Base-by-base conservation (phyloP, 2,329 filamentous ascomycete genomes). In the Aschersonia sp. region DNA sequence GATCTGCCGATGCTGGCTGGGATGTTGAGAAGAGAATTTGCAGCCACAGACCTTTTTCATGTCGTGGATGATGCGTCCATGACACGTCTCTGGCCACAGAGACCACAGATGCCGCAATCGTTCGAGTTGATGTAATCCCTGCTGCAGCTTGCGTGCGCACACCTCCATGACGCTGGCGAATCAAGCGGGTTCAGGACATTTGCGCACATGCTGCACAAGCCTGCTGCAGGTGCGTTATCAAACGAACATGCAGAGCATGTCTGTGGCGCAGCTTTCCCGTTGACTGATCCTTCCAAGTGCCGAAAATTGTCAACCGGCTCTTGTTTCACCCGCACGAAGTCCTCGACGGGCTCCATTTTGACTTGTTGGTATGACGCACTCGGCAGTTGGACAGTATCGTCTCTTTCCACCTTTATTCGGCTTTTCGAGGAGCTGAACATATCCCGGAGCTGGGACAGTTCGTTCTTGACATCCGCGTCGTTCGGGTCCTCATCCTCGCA, bases 51-150 rank as follows among this genome's bases (percentile, higher is more conserved):
- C 20, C 20, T 20, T 20, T 20, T 20, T 20, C 20, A 20, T 20
- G 20, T 20, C 20, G 20, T 20, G 20, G 20, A 20, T 38, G 7
- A 38, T 38, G 12, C 7, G 7, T 38, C 35, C 12, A 12, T 12
- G 35, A 2, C 40, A 42, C 40, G 40, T 42, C 40, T 42, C 40
- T 42, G 64, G 20, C 80, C 81, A 58, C 85, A 91, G 4, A 85
- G 63, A 3, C 84, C 84, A 59, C 85, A 91, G 1, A 80, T 60
- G 5, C 80, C 82, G 52, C 72, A 78, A 60, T 89, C 84, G 1
- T 74, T 77, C 9, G 82, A 72, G 57, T 89, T 91, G 47, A 81
- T 58, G 59, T 87, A 91, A 28, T 56, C 51, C 44, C 71, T 75
- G 9, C 63, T 64, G 59, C 85, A 91, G 2, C 65, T 53, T 3